These are phyloP conservation scores for Trichoderma guizhouense DNA, from an alignment of 2,329 filamentous ascomycete genomes.

Conservation along the genomic window DNA sequence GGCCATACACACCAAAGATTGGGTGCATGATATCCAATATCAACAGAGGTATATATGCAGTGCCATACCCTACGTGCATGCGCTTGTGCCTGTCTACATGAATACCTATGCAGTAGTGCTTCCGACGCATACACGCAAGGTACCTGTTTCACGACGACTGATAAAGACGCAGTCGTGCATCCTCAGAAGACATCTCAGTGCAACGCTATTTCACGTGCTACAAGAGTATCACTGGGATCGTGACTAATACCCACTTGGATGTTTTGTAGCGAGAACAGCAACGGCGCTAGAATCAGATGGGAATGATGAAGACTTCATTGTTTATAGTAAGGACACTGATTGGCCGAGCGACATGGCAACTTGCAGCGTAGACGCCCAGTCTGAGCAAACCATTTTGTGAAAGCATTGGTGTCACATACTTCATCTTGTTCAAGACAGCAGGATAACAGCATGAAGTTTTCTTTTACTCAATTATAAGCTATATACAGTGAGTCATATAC, in stretches of 20 bases:
- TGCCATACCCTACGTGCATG: neutral
- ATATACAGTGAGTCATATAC: slow-evolving; percentile 9
- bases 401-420: neutral
- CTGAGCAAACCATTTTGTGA: neutral
- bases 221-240: neutral
- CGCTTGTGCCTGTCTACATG: neutral
- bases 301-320: neutral
- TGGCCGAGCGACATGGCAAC: neutral
- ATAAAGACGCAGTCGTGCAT: neutral
- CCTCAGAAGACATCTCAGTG: neutral
- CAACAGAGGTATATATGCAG: neutral
- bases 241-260: neutral
- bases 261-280: neutral
- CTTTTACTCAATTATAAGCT: neutral
- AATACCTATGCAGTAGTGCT: neutral
- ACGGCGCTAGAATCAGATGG: neutral
- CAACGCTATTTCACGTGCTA: neutral
- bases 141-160: neutral
- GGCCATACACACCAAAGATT: neutral
- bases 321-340: neutral
- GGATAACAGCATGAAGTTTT: neutral
- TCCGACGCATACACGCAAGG: neutral
- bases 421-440: neutral
- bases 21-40: neutral
- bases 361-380: neutral